Percentiles rank a stretch among this genome's conserved stretches.
Conservation (phyloP, 2,329 filamentous ascomycete species). For the Fusarium floridanum region DNA sequence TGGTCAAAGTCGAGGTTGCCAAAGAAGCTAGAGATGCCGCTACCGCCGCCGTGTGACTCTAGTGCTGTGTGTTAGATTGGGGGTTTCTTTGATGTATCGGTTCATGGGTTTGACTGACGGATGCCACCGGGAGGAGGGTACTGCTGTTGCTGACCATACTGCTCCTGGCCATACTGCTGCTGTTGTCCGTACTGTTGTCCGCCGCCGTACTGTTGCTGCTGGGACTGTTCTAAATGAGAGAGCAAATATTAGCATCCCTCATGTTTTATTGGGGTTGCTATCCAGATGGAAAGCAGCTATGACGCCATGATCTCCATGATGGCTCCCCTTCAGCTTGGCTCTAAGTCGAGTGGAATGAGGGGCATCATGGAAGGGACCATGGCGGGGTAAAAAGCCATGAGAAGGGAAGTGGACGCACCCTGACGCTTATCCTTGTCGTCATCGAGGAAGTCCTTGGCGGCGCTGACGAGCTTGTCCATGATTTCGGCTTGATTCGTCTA, state of each 20-base stretch:
- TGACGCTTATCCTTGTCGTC: conserved; percentile 47
- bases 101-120: conserved; percentile 41
- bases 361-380: conserved; percentile 33
- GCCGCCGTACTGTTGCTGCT: conserved; percentile 25
- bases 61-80: conserved; percentile 12
- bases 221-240: conserved; percentile 22
- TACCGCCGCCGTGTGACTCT: conserved; percentile 53
- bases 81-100: background rate
- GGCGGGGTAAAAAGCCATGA: conserved; percentile 40
- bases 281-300: background rate
- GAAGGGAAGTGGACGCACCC: conserved; percentile 27
- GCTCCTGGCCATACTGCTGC: conserved; percentile 23
- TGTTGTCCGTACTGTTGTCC: conserved; percentile 24
- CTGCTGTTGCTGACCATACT: conserved; percentile 34
- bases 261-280: background rate
- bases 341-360: conserved; percentile 12
- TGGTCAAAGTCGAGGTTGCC: conserved; percentile 63
- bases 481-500: conserved; percentile 15
- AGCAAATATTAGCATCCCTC: conserved; percentile 13
- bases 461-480: conserved; percentile 57
- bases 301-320: background rate
- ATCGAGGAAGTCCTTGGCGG: conserved; percentile 55
- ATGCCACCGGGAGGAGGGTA: conserved; percentile 42
- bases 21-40: conserved; percentile 54
- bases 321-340: background rate